Conservation (phyloP, 768 basidiomycete species). For the Panellus pusillus region DNA sequence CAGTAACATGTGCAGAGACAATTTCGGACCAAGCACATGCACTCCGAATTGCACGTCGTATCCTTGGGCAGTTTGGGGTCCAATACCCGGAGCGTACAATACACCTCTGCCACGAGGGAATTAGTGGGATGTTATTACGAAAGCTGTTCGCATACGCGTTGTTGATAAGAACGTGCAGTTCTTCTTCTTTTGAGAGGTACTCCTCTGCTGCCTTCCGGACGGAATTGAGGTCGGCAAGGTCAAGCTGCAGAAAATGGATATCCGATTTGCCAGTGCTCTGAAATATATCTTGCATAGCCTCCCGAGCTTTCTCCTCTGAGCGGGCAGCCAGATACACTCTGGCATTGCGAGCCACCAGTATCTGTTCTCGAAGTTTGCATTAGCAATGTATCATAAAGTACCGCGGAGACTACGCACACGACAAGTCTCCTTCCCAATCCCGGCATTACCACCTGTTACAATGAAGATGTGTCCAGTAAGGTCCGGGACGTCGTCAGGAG, state of each 20-base stretch:
- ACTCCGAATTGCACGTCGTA: constrained; percentile 38
- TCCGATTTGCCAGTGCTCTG: constrained; percentile 39
- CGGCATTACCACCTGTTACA: constrained; percentile 30
- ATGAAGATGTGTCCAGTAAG: constrained; percentile 34
- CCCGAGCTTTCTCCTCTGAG: constrained; percentile 30
- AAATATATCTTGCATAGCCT: constrained; percentile 42
- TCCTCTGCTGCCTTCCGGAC: constrained; percentile 34
- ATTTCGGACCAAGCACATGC: constrained; percentile 28
- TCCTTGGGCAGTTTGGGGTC: constrained; percentile 30
- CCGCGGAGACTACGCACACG: constrained; percentile 10
- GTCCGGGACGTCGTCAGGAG: constrained; percentile 32
- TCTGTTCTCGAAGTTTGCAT: constrained; percentile 21
- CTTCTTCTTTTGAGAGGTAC: constrained; percentile 30
- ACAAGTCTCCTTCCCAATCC: constrained; percentile 26
- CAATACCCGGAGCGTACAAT: constrained; percentile 29
- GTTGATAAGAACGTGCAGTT: constrained; percentile 35
- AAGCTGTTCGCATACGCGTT: constrained; percentile 25
- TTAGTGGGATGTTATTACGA: not conserved
- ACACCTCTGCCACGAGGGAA: constrained; percentile 28
- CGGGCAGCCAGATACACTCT: constrained; percentile 49
- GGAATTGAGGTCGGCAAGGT: constrained; percentile 34
- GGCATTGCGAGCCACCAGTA: constrained; percentile 42
- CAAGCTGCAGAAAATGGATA: constrained; percentile 34
- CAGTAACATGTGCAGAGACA: not conserved
- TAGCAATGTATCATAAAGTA: not conserved